Percentiles rank a stretch among this genome's conserved stretches.
These are phyloP conservation scores for Coprinopsis cinerea DNA, from an alignment of 768 basidiomycete species.

Conservation along the genomic window DNA sequence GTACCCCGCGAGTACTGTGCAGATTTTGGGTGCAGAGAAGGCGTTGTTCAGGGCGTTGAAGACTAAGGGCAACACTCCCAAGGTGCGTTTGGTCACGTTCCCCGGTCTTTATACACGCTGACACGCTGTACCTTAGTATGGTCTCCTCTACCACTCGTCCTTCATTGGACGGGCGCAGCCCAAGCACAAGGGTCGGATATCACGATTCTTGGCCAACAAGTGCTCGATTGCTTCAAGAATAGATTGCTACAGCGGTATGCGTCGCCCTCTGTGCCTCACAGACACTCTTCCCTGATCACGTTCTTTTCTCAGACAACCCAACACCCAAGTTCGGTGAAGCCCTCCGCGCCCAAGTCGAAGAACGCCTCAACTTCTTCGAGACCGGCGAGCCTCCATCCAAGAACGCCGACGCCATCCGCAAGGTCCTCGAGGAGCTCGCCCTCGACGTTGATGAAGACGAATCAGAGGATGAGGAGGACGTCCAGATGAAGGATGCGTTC, in stretches of 20 bases:
- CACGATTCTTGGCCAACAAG: constrained; percentile 98
- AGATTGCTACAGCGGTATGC: constrained; percentile 84
- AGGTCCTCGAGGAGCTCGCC: constrained; percentile 75
- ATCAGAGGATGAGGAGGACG: constrained; percentile 49
- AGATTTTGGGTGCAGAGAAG: constrained; percentile 97
- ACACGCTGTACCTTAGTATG: constrained; percentile 76
- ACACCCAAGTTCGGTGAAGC: constrained; percentile 95
- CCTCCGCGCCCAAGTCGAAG: constrained; percentile 89
- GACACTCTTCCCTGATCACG: not conserved
- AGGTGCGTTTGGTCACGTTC: constrained; percentile 41
- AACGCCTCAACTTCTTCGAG: constrained; percentile 92
- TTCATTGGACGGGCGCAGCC: constrained; percentile 94
- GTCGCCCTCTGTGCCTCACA: constrained; percentile 4
- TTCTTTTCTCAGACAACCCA: constrained; percentile 55
- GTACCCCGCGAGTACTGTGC: constrained; percentile 97
- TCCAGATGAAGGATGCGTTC: constrained; percentile 38
- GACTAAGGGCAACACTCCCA: constrained; percentile 98
- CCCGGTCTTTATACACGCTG: not conserved
- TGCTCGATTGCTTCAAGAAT: constrained; percentile 96
- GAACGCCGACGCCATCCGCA: constrained; percentile 88
- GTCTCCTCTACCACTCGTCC: constrained; percentile 93
- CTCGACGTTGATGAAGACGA: constrained; percentile 48
- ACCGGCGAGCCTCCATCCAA: constrained; percentile 84
- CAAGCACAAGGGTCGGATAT: constrained; percentile 96
- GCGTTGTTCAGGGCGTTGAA: constrained; percentile 95